Evolutionary conservation across 306 rosid genomes (phyloP), one percentile per base, ranked within the genome.

Genomic region (Begonia fuchsioides): DNA sequence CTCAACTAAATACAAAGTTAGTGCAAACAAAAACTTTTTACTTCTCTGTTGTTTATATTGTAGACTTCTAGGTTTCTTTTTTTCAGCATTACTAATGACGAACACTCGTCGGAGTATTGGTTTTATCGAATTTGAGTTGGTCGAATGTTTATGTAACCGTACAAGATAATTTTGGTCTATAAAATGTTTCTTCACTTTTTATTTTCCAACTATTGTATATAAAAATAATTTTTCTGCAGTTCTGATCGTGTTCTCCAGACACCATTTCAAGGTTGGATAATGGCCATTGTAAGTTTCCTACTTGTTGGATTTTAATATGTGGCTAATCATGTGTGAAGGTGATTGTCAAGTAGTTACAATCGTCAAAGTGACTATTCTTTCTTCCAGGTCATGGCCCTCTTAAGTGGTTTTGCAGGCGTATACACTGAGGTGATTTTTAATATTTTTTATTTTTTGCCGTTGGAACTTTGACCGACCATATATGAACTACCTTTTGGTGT

Each of bases 351-450:
- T 26, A 26, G 8, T 26, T 2, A 26, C 35, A 4, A 26, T 26
- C 8, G 35, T 26, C 35, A 26, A 26, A 26, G 35, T 26, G 35
- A 26, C 35, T 5, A 26, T 26, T 4, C 35, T 52, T 52, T 45
- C 51, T 63, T 72, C 39, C 72, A 88, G 97, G 73, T 76, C 62
- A 84, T 88, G 97, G 95, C 97, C 43, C 93, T 88, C 55, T 69
- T 88, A 60, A 88, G 97, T 70, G 97, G 97, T 74, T 84, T 88
- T 72, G 95, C 97, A 0, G 95, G 97, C 56, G 97, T 88, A 35
- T 88, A 88, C 57, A 88, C 97, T 0, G 95, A 88, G 95, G 97
- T 88, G 62, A 72, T n/a, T 41, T 10, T 26, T 26, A 26, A 26
- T 26, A 4, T 26, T 26, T 26, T 5, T 3, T 4, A 26, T 9